A percentile compares a stretch with the other conserved stretches of the same genome.
Evolutionary conservation across 768 basidiomycete species (phyloP).

Genomic region (Phanerodontia chrysosporium): DNA sequence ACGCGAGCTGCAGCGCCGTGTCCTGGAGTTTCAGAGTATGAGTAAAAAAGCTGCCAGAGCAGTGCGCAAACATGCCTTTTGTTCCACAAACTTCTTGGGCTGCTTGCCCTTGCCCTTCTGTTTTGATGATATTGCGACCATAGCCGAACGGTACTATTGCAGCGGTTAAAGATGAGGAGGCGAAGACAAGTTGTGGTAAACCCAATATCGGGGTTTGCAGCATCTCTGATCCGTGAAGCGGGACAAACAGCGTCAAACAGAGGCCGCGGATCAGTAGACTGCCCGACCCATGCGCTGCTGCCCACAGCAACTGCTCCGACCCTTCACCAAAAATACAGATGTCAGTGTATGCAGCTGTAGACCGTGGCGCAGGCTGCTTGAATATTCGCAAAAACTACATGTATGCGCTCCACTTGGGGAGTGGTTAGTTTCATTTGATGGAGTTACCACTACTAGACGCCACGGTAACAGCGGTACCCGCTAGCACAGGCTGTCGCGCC

Average conservation of each 20-base stretch:
- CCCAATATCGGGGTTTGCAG: not conserved
- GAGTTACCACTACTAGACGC: too few relatives aligned
- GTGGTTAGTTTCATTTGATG: too few relatives aligned
- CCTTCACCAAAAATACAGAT: too few relatives aligned
- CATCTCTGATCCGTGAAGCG: too few relatives aligned
- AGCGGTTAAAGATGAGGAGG: not conserved
- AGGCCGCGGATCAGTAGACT: not conserved
- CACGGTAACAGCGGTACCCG: not conserved
- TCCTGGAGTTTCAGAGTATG: slow-evolving; percentile 12
- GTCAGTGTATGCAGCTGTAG: too few relatives aligned
- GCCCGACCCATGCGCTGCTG: too few relatives aligned
- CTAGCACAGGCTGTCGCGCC: not conserved
- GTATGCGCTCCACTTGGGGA: too few relatives aligned
- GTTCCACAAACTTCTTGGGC: slow-evolving; percentile 17
- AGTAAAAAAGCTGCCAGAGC: not conserved
- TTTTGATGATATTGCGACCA: not conserved
- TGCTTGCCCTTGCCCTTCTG: slow-evolving; percentile 5
- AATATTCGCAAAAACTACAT: too few relatives aligned
- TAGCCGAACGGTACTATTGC: not conserved
- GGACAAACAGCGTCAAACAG: not conserved
- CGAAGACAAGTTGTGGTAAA: not conserved
- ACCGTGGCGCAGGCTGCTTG: too few relatives aligned
- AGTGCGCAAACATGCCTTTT: slow-evolving; percentile 13
- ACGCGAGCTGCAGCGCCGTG: slow-evolving; percentile 18
- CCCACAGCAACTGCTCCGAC: too few relatives aligned